Evolutionary conservation across 352 stramenopile genomes (phyloP).

Genomic region (Globisporangium heterothallicum): DNA sequence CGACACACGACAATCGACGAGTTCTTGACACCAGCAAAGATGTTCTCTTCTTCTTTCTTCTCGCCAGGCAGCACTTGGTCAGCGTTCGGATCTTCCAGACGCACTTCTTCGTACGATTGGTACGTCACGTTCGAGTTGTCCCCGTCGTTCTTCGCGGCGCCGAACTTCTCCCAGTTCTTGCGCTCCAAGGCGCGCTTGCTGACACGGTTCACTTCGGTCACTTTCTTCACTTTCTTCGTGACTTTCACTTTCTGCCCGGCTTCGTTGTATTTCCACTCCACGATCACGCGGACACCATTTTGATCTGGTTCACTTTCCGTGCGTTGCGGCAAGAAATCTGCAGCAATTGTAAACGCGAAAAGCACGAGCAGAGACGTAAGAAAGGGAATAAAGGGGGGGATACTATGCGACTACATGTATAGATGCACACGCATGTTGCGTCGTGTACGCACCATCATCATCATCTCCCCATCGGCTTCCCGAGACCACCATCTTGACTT

Average conservation of each 20-base stretch:
- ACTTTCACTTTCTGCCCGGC: constrained; percentile 87
- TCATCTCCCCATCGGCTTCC: constrained; percentile 75
- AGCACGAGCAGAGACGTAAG: neutral
- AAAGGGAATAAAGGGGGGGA: neutral
- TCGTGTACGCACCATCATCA: constrained; percentile 41
- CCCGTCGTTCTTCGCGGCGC: constrained; percentile 55
- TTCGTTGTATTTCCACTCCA: constrained; percentile 90
- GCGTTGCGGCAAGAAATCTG: constrained; percentile 72
- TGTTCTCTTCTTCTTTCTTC: constrained; percentile 88
- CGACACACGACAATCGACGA: constrained; percentile 87
- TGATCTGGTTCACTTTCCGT: constrained; percentile 79
- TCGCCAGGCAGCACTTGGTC: constrained; percentile 83
- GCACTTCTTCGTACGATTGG: constrained; percentile 76
- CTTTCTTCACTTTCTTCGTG: constrained; percentile 88
- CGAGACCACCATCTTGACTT: constrained; percentile 56
- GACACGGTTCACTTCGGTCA: constrained; percentile 74
- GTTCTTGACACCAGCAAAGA: constrained; percentile 84
- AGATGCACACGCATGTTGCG: neutral
- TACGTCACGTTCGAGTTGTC: constrained; percentile 87
- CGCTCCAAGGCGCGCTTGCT: constrained; percentile 83
- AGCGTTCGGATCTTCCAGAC: constrained; percentile 79
- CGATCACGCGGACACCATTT: constrained; percentile 77
- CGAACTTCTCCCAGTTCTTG: constrained; percentile 84
- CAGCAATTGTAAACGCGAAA: neutral
- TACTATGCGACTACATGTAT: neutral